Conservation (phyloP, 192 early-diverging fungal genomes). For the Entophlyctis luteolus region DNA sequence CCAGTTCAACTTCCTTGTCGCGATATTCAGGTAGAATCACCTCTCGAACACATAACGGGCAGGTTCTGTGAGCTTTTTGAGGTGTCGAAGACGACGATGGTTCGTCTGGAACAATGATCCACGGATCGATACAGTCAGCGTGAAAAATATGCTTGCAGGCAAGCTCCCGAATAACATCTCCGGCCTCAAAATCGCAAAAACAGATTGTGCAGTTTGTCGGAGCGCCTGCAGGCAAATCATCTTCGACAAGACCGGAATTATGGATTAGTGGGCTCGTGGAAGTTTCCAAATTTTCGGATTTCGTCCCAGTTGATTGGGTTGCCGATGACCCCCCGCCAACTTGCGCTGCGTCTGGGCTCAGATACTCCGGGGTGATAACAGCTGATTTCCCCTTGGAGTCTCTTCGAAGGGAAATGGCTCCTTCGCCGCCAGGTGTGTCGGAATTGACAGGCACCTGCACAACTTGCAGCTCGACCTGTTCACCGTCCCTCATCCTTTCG, state of each 20-base stretch:
- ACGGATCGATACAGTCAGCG: constrained; percentile 58
- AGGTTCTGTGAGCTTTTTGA: constrained; percentile 28
- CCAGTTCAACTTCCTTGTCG: constrained; percentile 28
- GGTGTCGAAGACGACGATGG: background rate
- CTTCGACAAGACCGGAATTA: background rate
- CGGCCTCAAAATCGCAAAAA: constrained; percentile 61
- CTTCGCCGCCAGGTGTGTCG: background rate
- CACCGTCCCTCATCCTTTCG: background rate
- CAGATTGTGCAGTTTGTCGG: constrained; percentile 60
- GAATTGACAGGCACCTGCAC: background rate
- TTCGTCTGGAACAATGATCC: constrained; percentile 29
- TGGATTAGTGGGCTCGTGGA: background rate
- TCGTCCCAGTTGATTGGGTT: background rate
- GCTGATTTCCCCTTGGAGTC: constrained; percentile 16
- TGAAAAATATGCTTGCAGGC: constrained; percentile 64
- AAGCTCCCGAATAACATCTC: constrained; percentile 59
- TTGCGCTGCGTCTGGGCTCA: background rate
- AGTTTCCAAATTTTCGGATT: background rate
- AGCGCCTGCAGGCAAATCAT: constrained; percentile 22
- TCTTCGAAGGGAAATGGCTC: background rate
- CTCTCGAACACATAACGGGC: constrained; percentile 34
- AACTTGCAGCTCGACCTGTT: background rate
- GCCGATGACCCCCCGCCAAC: background rate
- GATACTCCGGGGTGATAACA: constrained; percentile 5
- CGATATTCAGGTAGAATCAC: constrained; percentile 32